These are phyloP conservation scores for Rhizopogon salebrosus DNA, from an alignment of 768 basidiomycete genomes.

Conservation along the genomic window DNA sequence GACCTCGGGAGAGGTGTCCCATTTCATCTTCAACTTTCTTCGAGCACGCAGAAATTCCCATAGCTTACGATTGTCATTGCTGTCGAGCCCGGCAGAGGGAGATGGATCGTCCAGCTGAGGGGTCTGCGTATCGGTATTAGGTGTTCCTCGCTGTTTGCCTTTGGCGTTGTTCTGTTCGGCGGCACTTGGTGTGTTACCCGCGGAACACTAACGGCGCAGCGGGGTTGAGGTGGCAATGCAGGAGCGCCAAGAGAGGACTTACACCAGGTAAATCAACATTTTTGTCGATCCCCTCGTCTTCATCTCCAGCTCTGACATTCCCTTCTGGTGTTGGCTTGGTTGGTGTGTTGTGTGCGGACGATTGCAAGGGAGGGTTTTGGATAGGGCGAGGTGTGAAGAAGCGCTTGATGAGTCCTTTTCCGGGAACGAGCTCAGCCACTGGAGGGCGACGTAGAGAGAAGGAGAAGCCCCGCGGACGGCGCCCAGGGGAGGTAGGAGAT, in stretches of 20 bases:
- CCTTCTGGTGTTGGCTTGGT: too few relatives aligned
- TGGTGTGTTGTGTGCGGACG: too few relatives aligned
- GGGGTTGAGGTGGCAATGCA: neutral
- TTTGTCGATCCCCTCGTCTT: too few relatives aligned
- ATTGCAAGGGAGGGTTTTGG: neutral
- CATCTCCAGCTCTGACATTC: too few relatives aligned
- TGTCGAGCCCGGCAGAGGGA: neutral
- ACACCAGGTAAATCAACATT: neutral
- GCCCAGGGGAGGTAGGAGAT: neutral
- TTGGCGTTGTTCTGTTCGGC: neutral
- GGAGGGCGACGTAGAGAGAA: neutral
- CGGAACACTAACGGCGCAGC: neutral
- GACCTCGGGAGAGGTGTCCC: too few relatives aligned
- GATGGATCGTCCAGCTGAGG: neutral
- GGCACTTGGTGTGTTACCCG: neutral
- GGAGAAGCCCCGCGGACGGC: too few relatives aligned
- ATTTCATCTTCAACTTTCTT: neutral
- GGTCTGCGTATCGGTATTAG: neutral
- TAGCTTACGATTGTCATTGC: neutral
- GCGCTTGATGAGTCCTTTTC: neutral
- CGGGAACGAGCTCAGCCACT: too few relatives aligned
- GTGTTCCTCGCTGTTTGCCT: neutral
- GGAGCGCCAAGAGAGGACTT: neutral
- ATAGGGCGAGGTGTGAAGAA: neutral
- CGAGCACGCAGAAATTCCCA: neutral